Conservation (phyloP, 2,329 filamentous ascomycete species). For the Trichoderma sp. region DNA sequence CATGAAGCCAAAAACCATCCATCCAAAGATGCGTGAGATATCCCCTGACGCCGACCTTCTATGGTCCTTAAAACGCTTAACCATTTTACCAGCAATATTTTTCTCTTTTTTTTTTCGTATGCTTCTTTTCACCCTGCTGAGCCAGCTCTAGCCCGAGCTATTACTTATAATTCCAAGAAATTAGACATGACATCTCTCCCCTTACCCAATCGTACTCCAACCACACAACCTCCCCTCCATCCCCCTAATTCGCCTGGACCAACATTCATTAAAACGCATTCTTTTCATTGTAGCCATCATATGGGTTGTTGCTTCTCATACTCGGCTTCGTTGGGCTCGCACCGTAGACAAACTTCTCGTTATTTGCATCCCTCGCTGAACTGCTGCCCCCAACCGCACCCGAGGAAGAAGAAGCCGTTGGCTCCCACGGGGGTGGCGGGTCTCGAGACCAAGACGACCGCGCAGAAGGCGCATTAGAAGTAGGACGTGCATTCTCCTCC, state of each 20-base stretch:
- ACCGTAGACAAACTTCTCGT: constrained; percentile 14
- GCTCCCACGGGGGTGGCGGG: constrained; percentile 11
- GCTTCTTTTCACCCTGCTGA: background rate
- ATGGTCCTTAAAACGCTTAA: background rate
- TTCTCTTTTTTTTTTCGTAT: background rate
- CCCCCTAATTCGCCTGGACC: too few relatives aligned
- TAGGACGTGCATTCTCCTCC: constrained; percentile 30
- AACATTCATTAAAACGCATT: background rate
- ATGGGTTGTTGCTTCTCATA: constrained; percentile 14
- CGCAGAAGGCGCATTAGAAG: constrained; percentile 27
- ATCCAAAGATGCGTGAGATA: background rate
- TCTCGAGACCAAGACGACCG: constrained; percentile 6
- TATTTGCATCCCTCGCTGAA: background rate
- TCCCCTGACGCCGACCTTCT: background rate
- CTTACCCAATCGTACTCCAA: background rate
- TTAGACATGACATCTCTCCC: background rate
- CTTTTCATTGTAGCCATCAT: constrained; percentile 15
- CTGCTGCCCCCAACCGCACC: background rate
- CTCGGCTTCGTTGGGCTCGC: background rate
- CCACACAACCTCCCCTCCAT: background rate
- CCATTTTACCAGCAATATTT: background rate
- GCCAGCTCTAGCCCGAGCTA: constrained; percentile 2
- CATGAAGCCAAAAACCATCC: background rate
- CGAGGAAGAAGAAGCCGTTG: background rate
- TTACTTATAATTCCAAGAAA: background rate